phyloP scores from a whole-genome alignment of 768 basidiomycete species.

The Phylloporus sp. region DNA sequence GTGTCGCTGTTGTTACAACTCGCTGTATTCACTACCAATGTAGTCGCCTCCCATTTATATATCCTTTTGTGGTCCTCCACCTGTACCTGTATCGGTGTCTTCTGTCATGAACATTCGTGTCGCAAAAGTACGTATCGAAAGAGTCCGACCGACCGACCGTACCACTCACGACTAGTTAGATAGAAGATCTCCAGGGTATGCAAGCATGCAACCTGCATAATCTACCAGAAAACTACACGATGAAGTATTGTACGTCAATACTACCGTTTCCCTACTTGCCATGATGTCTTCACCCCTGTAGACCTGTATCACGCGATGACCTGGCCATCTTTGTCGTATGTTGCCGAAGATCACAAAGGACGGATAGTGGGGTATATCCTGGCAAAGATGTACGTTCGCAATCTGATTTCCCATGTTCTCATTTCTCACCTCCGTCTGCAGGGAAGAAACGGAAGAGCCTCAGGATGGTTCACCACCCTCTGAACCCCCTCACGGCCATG shows the following conservation, averaged over 20 bases:
- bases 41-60: conserved; percentile 9
- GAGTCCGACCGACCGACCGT: background rate
- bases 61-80: conserved; percentile 17
- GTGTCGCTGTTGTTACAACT: conserved; percentile 22
- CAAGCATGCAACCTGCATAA: conserved; percentile 93
- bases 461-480: conserved; percentile 48
- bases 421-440: conserved; percentile 33
- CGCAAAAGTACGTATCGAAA: conserved; percentile 23
- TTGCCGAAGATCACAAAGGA: conserved; percentile 86
- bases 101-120: conserved; percentile 27
- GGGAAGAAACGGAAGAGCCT: conserved; percentile 47
- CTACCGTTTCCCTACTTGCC: background rate
- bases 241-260: conserved; percentile 61
- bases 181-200: conserved; percentile 87
- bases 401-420: background rate
- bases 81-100: no score
- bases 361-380: conserved; percentile 92
- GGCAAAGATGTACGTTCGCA: conserved; percentile 76
- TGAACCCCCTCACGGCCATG: conserved; percentile 74
- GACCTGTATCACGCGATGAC: conserved; percentile 88
- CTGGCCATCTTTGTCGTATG: conserved; percentile 91
- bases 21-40: conserved; percentile 22
- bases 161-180: conserved; percentile 40
- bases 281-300: conserved; percentile 27
- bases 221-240: conserved; percentile 85